Conservation (phyloP, 1,284 basidiomycete species). For the Apiotrichum sp. region DNA sequence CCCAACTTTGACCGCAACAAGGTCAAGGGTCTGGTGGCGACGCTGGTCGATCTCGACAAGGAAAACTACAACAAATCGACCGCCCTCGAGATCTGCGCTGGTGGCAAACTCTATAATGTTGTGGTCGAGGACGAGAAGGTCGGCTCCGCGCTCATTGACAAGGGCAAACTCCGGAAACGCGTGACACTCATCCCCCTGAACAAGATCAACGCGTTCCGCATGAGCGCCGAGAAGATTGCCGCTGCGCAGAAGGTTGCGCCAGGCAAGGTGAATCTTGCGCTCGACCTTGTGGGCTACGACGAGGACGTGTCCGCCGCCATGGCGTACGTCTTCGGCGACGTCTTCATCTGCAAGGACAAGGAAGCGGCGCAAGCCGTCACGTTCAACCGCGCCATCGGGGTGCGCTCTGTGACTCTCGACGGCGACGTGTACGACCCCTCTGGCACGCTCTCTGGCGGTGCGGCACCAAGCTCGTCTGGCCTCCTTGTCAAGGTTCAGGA, state of each 20-base stretch:
- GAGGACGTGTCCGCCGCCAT: slow-evolving; percentile 81
- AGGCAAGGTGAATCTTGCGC: slow-evolving; percentile 76
- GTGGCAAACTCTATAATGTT: slow-evolving; percentile 86
- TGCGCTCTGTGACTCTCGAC: slow-evolving; percentile 84
- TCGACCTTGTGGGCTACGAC: slow-evolving; percentile 81
- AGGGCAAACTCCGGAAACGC: slow-evolving; percentile 74
- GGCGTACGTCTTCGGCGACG: slow-evolving; percentile 89
- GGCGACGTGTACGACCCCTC: slow-evolving; percentile 97
- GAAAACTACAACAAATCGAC: slow-evolving; percentile 72
- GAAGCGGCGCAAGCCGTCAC: slow-evolving; percentile 84
- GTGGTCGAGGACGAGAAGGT: slow-evolving; percentile 87
- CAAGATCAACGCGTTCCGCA: slow-evolving; percentile 71
- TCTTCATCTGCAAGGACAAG: slow-evolving; percentile 85
- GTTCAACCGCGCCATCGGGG: slow-evolving; percentile 66
- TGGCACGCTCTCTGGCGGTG: slow-evolving; percentile 87
- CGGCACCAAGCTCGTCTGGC: slow-evolving; percentile 69
- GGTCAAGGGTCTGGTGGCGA: slow-evolving; percentile 88
- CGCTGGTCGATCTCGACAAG: slow-evolving; percentile 67
- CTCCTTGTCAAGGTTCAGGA: slow-evolving; percentile 82
- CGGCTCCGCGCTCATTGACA: slow-evolving; percentile 75
- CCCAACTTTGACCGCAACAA: slow-evolving; percentile 77
- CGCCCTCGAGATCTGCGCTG: slow-evolving; percentile 89
- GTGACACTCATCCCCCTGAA: slow-evolving; percentile 92
- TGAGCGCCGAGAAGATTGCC: slow-evolving; percentile 66
- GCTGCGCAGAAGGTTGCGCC: slow-evolving; percentile 70